These are phyloP conservation scores for Fusarium kyushuense DNA, from an alignment of 2,329 filamentous ascomycete species.

Conservation along the genomic window DNA sequence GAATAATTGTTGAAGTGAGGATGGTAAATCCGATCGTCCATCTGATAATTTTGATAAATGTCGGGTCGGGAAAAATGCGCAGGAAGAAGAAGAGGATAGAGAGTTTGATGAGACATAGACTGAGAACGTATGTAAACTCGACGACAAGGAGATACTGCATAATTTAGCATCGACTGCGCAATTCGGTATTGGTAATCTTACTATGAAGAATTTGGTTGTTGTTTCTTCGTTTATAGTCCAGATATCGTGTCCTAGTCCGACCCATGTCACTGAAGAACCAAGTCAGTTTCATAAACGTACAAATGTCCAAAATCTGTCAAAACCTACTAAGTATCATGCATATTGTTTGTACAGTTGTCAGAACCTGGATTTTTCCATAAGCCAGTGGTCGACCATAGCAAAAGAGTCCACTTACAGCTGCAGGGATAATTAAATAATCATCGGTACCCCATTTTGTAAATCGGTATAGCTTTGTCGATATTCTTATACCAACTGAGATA, in stretches of 20 bases:
- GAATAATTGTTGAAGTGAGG: background rate
- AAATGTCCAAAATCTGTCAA: rapidly evolving
- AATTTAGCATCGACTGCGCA: background rate
- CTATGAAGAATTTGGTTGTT: conserved; percentile 1
- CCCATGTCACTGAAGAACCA: background rate
- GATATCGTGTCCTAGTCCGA: background rate
- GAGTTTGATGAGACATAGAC: conserved; percentile 8
- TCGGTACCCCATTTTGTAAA: conserved; percentile 11
- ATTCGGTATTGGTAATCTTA: rapidly evolving
- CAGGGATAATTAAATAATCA: conserved; percentile 4
- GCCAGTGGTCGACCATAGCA: rapidly evolving
- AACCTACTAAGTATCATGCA: conserved; percentile 5
- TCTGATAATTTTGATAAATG: background rate
- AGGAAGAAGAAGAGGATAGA: conserved; percentile 18
- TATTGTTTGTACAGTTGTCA: background rate
- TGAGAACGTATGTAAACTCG: background rate
- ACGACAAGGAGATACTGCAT: background rate
- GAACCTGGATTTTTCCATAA: background rate
- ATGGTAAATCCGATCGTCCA: conserved; percentile 2
- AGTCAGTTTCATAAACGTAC: background rate
- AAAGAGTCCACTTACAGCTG: background rate
- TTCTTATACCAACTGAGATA: background rate
- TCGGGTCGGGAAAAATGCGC: conserved; percentile 7
- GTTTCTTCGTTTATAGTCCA: background rate
- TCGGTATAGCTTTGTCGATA: background rate